Evolutionary conservation across 169 alveolate species (phyloP).

Genomic region (Sarcocystis neurona): DNA sequence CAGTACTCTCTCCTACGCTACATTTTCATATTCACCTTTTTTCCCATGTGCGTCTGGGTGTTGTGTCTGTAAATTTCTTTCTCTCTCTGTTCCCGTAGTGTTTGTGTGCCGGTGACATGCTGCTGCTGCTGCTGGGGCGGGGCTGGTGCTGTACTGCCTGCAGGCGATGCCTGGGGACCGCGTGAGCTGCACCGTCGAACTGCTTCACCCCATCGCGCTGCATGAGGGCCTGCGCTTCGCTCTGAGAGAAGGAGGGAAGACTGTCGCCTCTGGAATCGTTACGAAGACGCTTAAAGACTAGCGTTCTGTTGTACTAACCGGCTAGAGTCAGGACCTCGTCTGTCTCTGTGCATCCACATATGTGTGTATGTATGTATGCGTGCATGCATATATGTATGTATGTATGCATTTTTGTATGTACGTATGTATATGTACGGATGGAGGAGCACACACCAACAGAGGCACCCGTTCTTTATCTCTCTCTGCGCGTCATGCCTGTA

Average conservation of each 20-base stretch:
- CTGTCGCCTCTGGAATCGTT: conserved; percentile 92
- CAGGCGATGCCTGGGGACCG: conserved; percentile 70
- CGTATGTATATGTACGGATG: background rate
- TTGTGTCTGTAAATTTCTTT: background rate
- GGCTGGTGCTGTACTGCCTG: background rate
- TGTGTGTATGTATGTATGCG: background rate
- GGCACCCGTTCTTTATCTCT: no score
- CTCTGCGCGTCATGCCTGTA: no score
- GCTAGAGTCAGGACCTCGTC: no score
- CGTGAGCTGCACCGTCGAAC: conserved; percentile 78
- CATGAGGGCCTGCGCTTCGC: conserved; percentile 88
- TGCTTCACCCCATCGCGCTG: conserved; percentile 82
- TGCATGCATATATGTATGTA: background rate
- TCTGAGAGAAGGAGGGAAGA: conserved; percentile 93
- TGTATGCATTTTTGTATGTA: background rate
- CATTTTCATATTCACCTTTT: background rate
- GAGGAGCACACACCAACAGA: no score
- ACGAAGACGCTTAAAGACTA: conserved; percentile 70
- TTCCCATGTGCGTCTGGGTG: background rate
- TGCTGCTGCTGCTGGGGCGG: background rate
- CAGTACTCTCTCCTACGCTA: background rate
- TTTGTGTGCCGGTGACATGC: background rate
- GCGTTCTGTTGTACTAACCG: no score
- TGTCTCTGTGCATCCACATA: background rate
- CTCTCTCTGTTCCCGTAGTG: background rate